phyloP scores from a whole-genome alignment of 2,329 filamentous ascomycete species.

The Monosporascus sp. region DNA sequence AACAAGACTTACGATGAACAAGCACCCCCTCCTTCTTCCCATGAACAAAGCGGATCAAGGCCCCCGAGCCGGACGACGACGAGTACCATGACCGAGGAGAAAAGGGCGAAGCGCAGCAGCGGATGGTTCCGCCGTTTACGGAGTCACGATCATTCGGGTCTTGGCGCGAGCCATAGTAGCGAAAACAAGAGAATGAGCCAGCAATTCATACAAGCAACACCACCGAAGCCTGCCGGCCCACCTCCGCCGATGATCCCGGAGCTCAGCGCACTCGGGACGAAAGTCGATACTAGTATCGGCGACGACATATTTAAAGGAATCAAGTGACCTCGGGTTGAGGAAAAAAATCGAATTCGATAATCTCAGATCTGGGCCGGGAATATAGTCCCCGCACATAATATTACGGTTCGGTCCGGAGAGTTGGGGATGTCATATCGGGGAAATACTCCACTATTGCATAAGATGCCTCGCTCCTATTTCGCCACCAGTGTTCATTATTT shows the following conservation, averaged over 20 bases:
- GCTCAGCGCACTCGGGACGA: constrained; percentile 45
- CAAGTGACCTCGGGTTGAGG: constrained; percentile 33
- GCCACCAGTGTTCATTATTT: constrained; percentile 15
- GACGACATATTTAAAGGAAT: constrained; percentile 55
- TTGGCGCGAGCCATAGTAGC: constrained; percentile 15
- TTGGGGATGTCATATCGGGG: too few species aligned
- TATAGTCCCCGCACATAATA: neutral
- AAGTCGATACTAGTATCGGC: constrained; percentile 40
- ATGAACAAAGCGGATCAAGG: constrained; percentile 30
- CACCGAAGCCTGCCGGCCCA: constrained; percentile 36
- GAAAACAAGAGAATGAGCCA: constrained; percentile 37
- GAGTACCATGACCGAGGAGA: constrained; percentile 44
- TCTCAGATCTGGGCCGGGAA: neutral
- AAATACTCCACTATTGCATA: too few species aligned
- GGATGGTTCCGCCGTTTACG: constrained; percentile 55
- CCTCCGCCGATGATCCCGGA: constrained; percentile 59
- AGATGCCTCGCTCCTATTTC: constrained; percentile 16
- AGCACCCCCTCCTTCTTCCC: constrained; percentile 23
- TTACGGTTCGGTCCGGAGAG: neutral
- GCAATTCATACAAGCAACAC: constrained; percentile 33
- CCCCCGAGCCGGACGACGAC: constrained; percentile 48
- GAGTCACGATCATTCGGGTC: constrained; percentile 18
- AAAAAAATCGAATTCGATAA: neutral
- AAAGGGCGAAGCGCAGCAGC: constrained; percentile 50
- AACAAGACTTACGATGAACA: constrained; percentile 46